Evolutionary conservation across 1,139 yeast species (phyloP).

Genomic region (Arxiozyma telluris): DNA sequence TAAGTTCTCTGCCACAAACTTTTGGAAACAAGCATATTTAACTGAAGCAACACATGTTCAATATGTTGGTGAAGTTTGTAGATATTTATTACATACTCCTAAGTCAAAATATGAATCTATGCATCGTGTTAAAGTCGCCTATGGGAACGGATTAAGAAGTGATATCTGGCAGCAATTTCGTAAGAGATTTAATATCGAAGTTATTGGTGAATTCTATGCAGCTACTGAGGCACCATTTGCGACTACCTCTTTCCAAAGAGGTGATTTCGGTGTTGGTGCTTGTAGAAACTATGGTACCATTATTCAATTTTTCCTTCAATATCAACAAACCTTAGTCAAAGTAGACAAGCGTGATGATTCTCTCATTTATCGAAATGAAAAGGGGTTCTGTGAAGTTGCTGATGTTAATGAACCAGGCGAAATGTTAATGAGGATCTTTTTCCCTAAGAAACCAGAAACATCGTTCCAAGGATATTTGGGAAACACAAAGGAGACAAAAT

Average conservation of each 20-base stretch:
- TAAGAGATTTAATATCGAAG: constrained; percentile 61
- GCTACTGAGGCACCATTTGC: constrained; percentile 92
- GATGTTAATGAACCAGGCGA: constrained; percentile 73
- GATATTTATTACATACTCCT: constrained; percentile 68
- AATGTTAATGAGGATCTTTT: constrained; percentile 63
- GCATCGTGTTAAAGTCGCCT: constrained; percentile 64
- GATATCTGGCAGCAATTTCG: constrained; percentile 86
- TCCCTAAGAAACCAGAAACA: constrained; percentile 53
- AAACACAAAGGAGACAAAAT: constrained; percentile 66
- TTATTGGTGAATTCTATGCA: constrained; percentile 87
- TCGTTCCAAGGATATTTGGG: constrained; percentile 88
- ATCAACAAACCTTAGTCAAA: constrained; percentile 54
- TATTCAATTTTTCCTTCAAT: constrained; percentile 45
- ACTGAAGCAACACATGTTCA: constrained; percentile 72
- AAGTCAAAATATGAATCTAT: constrained; percentile 52
- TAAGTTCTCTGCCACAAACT: constrained; percentile 74
- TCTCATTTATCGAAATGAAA: constrained; percentile 59
- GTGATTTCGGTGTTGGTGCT: constrained; percentile 81
- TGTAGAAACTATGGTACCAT: constrained; percentile 74
- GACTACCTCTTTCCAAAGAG: constrained; percentile 70
- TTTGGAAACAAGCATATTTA: constrained; percentile 83
- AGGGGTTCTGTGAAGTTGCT: constrained; percentile 50
- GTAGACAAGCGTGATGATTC: constrained; percentile 80
- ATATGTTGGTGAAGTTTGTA: constrained; percentile 93
- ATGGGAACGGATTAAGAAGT: constrained; percentile 89